Conservation (phyloP, 345 rosid genomes). For the Microcos paniculata region DNA sequence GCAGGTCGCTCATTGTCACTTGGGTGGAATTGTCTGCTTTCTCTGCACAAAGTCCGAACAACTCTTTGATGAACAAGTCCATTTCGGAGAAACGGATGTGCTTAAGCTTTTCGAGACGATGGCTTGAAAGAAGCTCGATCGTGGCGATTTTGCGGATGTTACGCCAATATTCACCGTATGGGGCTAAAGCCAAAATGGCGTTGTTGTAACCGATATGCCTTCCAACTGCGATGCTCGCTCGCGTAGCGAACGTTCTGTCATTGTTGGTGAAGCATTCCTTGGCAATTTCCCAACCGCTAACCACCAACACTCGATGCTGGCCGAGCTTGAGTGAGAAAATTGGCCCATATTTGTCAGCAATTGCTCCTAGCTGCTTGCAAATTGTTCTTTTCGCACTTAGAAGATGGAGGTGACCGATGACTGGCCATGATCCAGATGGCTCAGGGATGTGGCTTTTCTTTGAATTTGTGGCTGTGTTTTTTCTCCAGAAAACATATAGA, state of each 20-base stretch:
- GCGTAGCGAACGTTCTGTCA: conserved; percentile 49
- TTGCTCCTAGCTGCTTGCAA: conserved; percentile 8
- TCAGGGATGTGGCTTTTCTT: not conserved
- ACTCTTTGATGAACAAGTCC: conserved; percentile 37
- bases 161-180: conserved; percentile 71
- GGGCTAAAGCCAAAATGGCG: conserved; percentile 47
- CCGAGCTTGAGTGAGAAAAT: conserved; percentile 60
- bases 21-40: not conserved
- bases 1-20: conserved; percentile 36
- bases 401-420: conserved; percentile 18
- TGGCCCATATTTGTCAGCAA: conserved; percentile 39
- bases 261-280: conserved; percentile 54
- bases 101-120: conserved; percentile 40
- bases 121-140: conserved; percentile 51
- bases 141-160: conserved; percentile 56
- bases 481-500: not conserved
- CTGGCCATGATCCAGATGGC: not conserved
- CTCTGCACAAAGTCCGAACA: conserved; percentile 24
- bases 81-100: conserved; percentile 48
- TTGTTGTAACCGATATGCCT: conserved; percentile 56
- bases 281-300: conserved; percentile 41
- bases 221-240: conserved; percentile 53
- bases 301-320: conserved; percentile 28
- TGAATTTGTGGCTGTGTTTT: too few species aligned
- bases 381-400: not conserved